phyloP scores from a whole-genome alignment of 352 stramenopile species.

The Elongisporangium prolatum region DNA sequence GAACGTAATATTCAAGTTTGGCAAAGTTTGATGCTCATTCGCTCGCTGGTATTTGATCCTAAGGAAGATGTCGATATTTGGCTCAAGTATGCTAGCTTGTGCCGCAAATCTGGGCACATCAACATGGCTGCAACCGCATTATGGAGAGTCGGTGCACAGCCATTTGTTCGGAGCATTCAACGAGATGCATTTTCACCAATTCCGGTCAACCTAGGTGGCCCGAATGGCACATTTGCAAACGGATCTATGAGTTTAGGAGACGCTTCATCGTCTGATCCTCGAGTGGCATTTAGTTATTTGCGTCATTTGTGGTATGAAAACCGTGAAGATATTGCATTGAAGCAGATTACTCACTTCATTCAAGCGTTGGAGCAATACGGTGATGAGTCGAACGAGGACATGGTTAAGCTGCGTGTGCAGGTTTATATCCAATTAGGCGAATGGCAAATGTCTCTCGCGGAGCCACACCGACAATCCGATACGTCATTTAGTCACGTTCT shows the following conservation, averaged over 20 bases:
- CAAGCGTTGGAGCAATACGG: conserved; percentile 66
- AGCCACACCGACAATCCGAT: conserved; percentile 71
- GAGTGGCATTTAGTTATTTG: conserved; percentile 79
- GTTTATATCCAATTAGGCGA: conserved; percentile 84
- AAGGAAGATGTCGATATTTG: conserved; percentile 91
- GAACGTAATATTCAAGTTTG: conserved; percentile 91
- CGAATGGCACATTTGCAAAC: conserved; percentile 47
- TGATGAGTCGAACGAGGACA: conserved; percentile 61
- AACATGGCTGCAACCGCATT: conserved; percentile 82
- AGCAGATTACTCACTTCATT: conserved; percentile 85
- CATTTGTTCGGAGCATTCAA: conserved; percentile 78
- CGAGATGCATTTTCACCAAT: conserved; percentile 56
- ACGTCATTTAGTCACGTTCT: conserved; percentile 75
- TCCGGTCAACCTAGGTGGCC: conserved; percentile 63
- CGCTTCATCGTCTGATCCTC: conserved; percentile 62
- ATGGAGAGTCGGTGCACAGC: conserved; percentile 71
- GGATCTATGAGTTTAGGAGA: conserved; percentile 52
- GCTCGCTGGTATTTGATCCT: conserved; percentile 88
- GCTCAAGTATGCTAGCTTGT: conserved; percentile 93
- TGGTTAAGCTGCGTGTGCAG: conserved; percentile 74
- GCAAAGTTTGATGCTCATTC: conserved; percentile 95
- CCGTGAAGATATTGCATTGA: conserved; percentile 74
- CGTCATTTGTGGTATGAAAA: conserved; percentile 80
- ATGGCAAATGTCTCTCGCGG: conserved; percentile 75
- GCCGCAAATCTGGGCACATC: conserved; percentile 86